Conservation (phyloP, 1,284 basidiomycete species). For the Trametes pubescens region DNA sequence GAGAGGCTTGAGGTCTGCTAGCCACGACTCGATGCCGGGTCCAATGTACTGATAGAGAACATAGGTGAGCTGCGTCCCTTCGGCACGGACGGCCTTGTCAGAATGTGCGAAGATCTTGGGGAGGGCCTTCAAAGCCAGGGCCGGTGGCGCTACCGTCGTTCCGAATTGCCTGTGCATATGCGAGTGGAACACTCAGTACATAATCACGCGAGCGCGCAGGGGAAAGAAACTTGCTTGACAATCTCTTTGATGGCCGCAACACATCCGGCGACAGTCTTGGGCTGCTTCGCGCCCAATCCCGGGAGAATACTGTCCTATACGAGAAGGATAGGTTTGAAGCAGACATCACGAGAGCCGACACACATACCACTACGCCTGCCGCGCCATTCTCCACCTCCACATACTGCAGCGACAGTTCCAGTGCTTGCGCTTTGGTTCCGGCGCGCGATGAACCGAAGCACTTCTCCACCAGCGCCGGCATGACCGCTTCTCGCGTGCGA, state of each 20-base stretch:
- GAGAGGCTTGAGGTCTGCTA: conserved; percentile 97
- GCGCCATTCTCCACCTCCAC: conserved; percentile 94
- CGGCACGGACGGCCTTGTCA: conserved; percentile 96
- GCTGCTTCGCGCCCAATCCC: conserved; percentile 92
- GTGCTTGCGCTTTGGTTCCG: conserved; percentile 90
- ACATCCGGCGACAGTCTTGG: conserved; percentile 90
- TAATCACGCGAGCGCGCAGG: not conserved
- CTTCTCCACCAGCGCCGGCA: conserved; percentile 95
- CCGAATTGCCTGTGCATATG: conserved; percentile 77
- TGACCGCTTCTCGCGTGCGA: conserved; percentile 81
- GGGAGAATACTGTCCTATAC: conserved; percentile 82
- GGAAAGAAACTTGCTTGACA: conserved; percentile 55
- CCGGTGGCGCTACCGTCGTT: conserved; percentile 76
- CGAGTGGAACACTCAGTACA: not conserved
- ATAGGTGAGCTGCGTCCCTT: conserved; percentile 84
- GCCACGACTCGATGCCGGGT: conserved; percentile 84
- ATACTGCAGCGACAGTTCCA: conserved; percentile 90
- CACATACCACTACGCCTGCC: conserved; percentile 87
- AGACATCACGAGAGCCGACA: conserved; percentile 24
- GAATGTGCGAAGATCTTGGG: conserved; percentile 96
- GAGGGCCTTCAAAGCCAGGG: conserved; percentile 84
- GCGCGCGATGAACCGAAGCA: conserved; percentile 91
- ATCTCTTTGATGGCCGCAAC: conserved; percentile 86
- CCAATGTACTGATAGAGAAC: conserved; percentile 92
- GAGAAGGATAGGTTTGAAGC: conserved; percentile 33